Percentiles rank a stretch among this genome's conserved stretches.
Conservation (phyloP, 306 rosid genomes). For the Medicago lupulina region DNA sequence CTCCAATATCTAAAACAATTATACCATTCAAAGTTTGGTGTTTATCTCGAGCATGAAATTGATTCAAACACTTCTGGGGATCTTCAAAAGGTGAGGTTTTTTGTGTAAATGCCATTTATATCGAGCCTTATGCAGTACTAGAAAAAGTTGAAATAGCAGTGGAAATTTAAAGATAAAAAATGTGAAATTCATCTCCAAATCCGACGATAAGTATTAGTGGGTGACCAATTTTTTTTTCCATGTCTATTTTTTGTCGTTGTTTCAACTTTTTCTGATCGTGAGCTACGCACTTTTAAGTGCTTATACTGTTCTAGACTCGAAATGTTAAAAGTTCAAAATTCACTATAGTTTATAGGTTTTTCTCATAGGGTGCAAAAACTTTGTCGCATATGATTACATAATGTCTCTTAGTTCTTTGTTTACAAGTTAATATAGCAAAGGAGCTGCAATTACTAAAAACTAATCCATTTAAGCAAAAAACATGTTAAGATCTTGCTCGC, state of each 20-base stretch:
- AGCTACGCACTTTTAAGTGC: background rate
- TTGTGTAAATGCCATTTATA: conserved; percentile 33
- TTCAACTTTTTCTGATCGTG: no score
- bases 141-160: no score
- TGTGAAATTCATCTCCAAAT: no score
- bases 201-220: no score
- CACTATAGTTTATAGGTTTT: background rate
- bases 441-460: conserved; percentile 1
- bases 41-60: conserved; percentile 61
- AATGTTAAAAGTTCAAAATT: background rate
- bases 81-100: conserved; percentile 60
- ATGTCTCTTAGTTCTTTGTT: background rate
- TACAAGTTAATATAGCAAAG: conserved; percentile 7
- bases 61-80: conserved; percentile 53
- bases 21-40: conserved; percentile 61
- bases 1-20: conserved; percentile 69
- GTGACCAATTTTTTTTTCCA: no score
- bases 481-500: conserved; percentile 63
- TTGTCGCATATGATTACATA: background rate
- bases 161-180: no score
- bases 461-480: background rate
- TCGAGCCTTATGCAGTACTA: conserved; percentile 14
- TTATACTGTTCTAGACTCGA: background rate
- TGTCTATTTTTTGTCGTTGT: no score
- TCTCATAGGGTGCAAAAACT: background rate